Evolutionary conservation across 495 filamentous ascomycete species (phyloP).

Genomic region (Aspergillus ellipticus): DNA sequence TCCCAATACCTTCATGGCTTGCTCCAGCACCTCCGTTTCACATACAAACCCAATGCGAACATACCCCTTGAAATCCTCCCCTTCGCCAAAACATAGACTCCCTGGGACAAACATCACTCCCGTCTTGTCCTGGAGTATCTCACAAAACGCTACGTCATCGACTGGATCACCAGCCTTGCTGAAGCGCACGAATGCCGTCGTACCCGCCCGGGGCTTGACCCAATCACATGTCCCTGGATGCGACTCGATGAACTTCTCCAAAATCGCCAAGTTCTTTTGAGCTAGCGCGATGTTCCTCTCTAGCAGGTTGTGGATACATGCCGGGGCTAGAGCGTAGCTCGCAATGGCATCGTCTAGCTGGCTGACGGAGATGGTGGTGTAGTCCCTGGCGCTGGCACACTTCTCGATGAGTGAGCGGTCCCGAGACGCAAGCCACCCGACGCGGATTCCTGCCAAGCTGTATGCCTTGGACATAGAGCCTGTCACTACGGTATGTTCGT

Average conservation of each 20-base stretch:
- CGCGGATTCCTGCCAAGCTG: conserved; percentile 74
- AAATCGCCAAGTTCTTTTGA: conserved; percentile 61
- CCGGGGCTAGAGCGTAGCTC: conserved; percentile 61
- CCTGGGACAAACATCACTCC: conserved; percentile 82
- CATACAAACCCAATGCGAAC: conserved; percentile 79
- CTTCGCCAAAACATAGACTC: conserved; percentile 67
- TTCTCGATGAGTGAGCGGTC: conserved; percentile 58
- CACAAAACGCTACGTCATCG: conserved; percentile 69
- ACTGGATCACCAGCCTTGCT: conserved; percentile 59
- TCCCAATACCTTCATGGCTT: conserved; percentile 59
- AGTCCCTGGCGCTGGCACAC: conserved; percentile 67
- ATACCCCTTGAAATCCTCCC: conserved; percentile 69
- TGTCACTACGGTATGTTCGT: conserved; percentile 66
- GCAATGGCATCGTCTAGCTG: conserved; percentile 81
- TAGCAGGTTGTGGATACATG: conserved; percentile 64
- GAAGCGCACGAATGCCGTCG: conserved; percentile 77
- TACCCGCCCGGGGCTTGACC: conserved; percentile 77
- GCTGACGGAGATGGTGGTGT: conserved; percentile 81
- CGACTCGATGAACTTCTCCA: conserved; percentile 64
- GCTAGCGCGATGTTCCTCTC: conserved; percentile 68
- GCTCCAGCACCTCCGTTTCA: conserved; percentile 63
- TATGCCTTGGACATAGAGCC: conserved; percentile 87
- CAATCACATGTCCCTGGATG: conserved; percentile 63
- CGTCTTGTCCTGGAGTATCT: conserved; percentile 60
- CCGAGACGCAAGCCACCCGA: conserved; percentile 79